Base-by-base conservation (phyloP, 108 stramenopile genomes). In the Schizochytrium sp. region DNA sequence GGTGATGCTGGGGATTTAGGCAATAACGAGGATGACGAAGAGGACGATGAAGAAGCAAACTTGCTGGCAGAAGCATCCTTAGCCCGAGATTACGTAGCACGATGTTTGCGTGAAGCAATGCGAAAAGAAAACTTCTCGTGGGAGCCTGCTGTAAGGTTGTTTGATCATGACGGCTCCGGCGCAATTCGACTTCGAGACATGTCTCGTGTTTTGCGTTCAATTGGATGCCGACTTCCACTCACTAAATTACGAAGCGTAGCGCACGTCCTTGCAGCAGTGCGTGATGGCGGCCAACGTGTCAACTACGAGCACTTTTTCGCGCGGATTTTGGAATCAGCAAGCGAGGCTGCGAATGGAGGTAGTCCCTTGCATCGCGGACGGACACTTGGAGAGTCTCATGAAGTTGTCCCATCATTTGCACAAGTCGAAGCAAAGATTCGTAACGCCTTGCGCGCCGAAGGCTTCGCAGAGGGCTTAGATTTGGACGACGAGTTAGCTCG, bases 221-320 rank as follows among this genome's bases (percentile, higher is more conserved):
- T n/a, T 28, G 76, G 28, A 5, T 83, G 76, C 76, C 15, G 15
- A 1, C 50, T 83, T 8, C 28, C 76, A 8, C 76, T 50, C 10
- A 38, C 76, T 5, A 83, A 83, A 28, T 8, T 83, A 5, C 76
- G 53, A 17, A 40, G 15, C 17, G 53, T 83, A n/a, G 76, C 15
- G 10, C 76, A 83, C 28, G 13, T 1, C 3, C 10, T 55, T 8
- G 76, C 76, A 7, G 76, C 76, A 10, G 15, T 83, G 15, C 47
- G 76, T 5, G 76, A 83, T 53, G 8, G n/a, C 28, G 76, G 76
- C 28, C 47, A 83, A n/a, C 53, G 50, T 53, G 3, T 83, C 50
- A 83, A 83, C 28, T 83, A 83, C 76, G 76, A 83, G 76, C 53
- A 83, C 3, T 83, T 83, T 28, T 83, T 83, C 47, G 53, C 76